Base-by-base conservation (phyloP, 1,139 yeast genomes). In the Diutina catenulata region DNA sequence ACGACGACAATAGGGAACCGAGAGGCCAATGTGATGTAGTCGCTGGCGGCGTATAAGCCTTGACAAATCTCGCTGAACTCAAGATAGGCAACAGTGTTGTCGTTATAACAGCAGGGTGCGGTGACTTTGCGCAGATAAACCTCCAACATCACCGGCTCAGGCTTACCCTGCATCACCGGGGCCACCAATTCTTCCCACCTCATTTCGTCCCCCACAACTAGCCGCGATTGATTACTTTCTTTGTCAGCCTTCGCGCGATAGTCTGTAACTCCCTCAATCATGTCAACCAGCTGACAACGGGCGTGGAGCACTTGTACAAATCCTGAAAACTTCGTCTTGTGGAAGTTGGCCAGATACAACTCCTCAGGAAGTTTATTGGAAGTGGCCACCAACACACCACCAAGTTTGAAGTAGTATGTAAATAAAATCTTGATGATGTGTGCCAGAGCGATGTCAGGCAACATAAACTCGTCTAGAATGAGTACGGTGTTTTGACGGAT, bases 301-400 rank as follows among this genome's bases (percentile, higher is more conserved):
- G 74, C 53, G 45, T 75, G 72, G 33, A 80, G 55, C 3, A 80
- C 68, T 7, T 68, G 60, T 33, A 74, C 73, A 53, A 80, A 80
- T 10, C 65, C 59, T 39, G 68, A 63, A 52, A 80, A 77, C 37
- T 74, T 75, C 6, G 64, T 59, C 47, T 72, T 74, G 44, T 75
- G 72, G 50, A 79, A 78, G 39, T 73, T 76, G 10, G 74, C 75
- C 1, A 83, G 68, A 47, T 80, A 80, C 31, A 80, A 60, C 42
- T 80, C 80, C 46, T 79, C 83, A 0, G 87, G 88, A 13, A 79
- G 55, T 48, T 80, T 66, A 46, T 80, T 80, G 1, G 84, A 76
- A 1, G 86, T 80, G 2, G 87, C 84, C 22, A 80, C 78, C 36
- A 80, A 54, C 0, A 80, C 83, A 3, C 88, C 88, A 3, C 88